phyloP scores from a whole-genome alignment of 176 grass and related monocot genomes.

The Musa troglodytarum region DNA sequence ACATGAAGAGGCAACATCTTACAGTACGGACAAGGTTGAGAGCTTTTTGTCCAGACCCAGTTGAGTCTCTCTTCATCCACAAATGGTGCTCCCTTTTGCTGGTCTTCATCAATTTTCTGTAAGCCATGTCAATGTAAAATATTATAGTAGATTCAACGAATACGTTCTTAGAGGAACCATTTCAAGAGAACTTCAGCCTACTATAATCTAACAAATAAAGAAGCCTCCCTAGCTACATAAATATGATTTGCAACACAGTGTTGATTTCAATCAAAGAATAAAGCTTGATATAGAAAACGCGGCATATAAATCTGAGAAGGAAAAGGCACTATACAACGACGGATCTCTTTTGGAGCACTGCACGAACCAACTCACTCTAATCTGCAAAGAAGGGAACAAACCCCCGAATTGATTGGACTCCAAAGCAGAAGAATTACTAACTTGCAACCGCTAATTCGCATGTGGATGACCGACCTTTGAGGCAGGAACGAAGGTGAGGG shows the following conservation, averaged over 20 bases:
- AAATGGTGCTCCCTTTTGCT: conserved; percentile 67
- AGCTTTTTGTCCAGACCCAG: conserved; percentile 66
- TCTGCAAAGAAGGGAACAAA: not conserved
- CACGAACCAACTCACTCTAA: not conserved
- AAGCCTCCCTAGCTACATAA: not conserved
- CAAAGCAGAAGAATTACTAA: not conserved
- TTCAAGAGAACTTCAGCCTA: not conserved
- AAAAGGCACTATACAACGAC: not conserved
- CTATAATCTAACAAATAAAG: not conserved
- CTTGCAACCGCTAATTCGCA: not conserved
- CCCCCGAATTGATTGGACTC: not conserved
- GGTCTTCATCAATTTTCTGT: conserved; percentile 48
- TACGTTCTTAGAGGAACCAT: not conserved
- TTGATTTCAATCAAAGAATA: not conserved
- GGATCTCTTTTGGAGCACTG: not conserved
- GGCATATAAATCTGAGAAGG: not conserved
- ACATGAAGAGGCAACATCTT: conserved; percentile 28
- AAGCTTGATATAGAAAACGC: not conserved
- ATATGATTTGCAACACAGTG: not conserved
- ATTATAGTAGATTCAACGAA: not conserved
- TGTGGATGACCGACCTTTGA: not conserved
- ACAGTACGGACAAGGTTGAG: conserved; percentile 63
- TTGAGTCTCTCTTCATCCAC: conserved; percentile 80
- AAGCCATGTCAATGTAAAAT: conserved; percentile 22
- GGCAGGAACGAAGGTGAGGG: not conserved